Evolutionary conservation across 1,284 basidiomycete genomes (phyloP).

Genomic region (Mycena citricolor): DNA sequence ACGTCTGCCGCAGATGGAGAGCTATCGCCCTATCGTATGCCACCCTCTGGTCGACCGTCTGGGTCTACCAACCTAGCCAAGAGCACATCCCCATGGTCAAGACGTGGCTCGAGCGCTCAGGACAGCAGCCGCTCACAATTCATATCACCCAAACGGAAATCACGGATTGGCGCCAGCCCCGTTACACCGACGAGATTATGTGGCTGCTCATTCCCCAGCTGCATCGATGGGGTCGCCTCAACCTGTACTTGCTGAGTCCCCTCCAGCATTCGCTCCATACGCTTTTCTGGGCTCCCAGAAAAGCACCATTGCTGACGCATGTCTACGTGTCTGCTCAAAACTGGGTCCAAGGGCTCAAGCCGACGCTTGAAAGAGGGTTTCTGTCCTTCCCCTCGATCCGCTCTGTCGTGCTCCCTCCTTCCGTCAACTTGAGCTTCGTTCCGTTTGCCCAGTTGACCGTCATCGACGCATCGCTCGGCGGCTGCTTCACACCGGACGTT

Average conservation of each 20-base stretch:
- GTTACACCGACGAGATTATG: slow-evolving; percentile 15
- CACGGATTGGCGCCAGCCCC: slow-evolving; percentile 9
- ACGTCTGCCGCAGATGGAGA: slow-evolving; percentile 22
- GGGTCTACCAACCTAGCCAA: slow-evolving; percentile 20
- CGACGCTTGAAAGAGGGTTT: slow-evolving; percentile 9
- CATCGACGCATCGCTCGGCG: slow-evolving; percentile 11
- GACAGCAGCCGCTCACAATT: slow-evolving; percentile 10
- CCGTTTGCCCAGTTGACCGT: slow-evolving; percentile 12
- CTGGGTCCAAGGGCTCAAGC: slow-evolving; percentile 9
- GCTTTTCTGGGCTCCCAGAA: slow-evolving; percentile 1
- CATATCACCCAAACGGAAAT: slow-evolving; percentile 18
- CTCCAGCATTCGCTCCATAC: slow-evolving; percentile 9
- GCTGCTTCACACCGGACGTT: slow-evolving; percentile 1
- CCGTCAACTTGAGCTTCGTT: slow-evolving; percentile 4
- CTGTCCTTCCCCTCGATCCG: slow-evolving; percentile 13
- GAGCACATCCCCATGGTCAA: slow-evolving; percentile 19
- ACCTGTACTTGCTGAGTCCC: slow-evolving; percentile 9
- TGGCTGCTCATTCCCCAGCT: slow-evolving; percentile 7
- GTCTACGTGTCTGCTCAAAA: slow-evolving; percentile 7
- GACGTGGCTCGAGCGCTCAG: slow-evolving; percentile 19
- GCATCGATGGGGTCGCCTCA: slow-evolving; percentile 18
- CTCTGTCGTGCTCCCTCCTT: slow-evolving; percentile 13
- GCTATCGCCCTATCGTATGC: slow-evolving; percentile 14
- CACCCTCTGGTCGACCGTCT: slow-evolving; percentile 22
- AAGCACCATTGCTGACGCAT: slow-evolving; percentile 18